Percentiles rank a stretch among this genome's conserved stretches.
phyloP scores from a whole-genome alignment of 169 alveolate species.

The Eimeria necatrix region DNA sequence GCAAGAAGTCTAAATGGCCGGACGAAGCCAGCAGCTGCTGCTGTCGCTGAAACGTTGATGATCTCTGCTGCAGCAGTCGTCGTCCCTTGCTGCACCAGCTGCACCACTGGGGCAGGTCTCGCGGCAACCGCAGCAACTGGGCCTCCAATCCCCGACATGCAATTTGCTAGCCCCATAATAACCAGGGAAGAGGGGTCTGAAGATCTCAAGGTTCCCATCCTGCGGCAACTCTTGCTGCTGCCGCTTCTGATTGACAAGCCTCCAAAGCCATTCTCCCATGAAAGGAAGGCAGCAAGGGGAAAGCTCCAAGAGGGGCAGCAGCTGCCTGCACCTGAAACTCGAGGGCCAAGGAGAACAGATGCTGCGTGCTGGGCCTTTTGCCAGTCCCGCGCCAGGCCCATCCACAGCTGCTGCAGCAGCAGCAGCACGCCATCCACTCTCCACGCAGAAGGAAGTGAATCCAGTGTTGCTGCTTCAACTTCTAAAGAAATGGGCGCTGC shows the following conservation, averaged over 20 bases:
- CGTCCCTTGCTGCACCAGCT: slow-evolving; percentile 49
- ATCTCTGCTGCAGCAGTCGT: slow-evolving; percentile 22
- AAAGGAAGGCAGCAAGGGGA: slow-evolving; percentile 35
- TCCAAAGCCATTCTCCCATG: slow-evolving; percentile 21
- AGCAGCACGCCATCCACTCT: slow-evolving; percentile 51
- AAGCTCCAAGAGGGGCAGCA: slow-evolving; percentile 34
- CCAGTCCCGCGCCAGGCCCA: neutral
- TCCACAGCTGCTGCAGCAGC: slow-evolving; percentile 59
- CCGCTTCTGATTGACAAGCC: slow-evolving; percentile 32
- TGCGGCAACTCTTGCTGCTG: slow-evolving; percentile 46
- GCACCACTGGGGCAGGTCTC: neutral
- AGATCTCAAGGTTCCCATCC: neutral
- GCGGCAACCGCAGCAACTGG: slow-evolving; percentile 45
- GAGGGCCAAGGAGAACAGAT: neutral
- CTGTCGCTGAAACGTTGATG: neutral
- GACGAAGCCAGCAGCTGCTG: neutral
- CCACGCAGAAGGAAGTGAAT: neutral
- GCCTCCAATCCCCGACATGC: neutral
- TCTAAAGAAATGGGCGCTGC: neutral
- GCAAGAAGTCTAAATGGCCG: slow-evolving; percentile 27
- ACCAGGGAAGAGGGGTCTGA: neutral
- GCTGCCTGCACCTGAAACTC: neutral
- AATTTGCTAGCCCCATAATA: neutral
- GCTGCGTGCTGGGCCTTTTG: neutral
- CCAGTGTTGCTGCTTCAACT: slow-evolving; percentile 41